Conservation (phyloP, 305 asterid genomes). For the Fraxinus platypoda region DNA sequence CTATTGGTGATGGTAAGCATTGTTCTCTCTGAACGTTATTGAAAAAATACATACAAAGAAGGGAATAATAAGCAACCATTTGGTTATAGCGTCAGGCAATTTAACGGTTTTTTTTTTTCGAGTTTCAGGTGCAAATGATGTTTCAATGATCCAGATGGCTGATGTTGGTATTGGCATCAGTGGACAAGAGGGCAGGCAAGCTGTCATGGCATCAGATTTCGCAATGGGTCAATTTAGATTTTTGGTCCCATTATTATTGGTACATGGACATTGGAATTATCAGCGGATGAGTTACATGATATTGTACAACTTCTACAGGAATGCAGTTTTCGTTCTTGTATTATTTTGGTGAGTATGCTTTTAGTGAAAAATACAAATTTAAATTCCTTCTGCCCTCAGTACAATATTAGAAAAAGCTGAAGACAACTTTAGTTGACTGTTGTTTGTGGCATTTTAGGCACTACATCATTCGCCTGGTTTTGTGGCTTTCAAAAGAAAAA, state of each 20-base stretch:
- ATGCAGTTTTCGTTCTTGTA: slow-evolving; percentile 73
- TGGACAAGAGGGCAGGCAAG: slow-evolving; percentile 99
- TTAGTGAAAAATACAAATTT: slow-evolving; percentile 11
- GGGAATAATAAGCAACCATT: not conserved
- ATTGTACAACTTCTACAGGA: slow-evolving; percentile 87
- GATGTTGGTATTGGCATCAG: slow-evolving; percentile 98
- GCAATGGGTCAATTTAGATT: slow-evolving; percentile 98
- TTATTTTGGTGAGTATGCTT: slow-evolving; percentile 80
- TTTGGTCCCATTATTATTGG: slow-evolving; percentile 80
- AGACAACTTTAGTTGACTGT: not conserved
- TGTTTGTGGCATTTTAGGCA: not conserved
- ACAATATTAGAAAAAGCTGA: not conserved
- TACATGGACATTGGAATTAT: slow-evolving; percentile 98
- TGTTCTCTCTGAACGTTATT: slow-evolving; percentile 14
- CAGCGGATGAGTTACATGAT: slow-evolving; percentile 95
- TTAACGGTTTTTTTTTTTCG: not conserved
- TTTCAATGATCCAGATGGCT: slow-evolving; percentile 97
- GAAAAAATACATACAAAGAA: not conserved
- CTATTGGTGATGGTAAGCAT: slow-evolving; percentile 91
- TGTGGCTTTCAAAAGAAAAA: not conserved
- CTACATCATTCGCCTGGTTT: not conserved
- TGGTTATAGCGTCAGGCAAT: not conserved
- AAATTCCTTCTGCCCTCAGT: not conserved
- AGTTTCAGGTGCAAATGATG: slow-evolving; percentile 89
- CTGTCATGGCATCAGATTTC: slow-evolving; percentile 98